These are phyloP conservation scores for Fusarium devonianum DNA, from an alignment of 2,329 filamentous ascomycete genomes.

Conservation along the genomic window DNA sequence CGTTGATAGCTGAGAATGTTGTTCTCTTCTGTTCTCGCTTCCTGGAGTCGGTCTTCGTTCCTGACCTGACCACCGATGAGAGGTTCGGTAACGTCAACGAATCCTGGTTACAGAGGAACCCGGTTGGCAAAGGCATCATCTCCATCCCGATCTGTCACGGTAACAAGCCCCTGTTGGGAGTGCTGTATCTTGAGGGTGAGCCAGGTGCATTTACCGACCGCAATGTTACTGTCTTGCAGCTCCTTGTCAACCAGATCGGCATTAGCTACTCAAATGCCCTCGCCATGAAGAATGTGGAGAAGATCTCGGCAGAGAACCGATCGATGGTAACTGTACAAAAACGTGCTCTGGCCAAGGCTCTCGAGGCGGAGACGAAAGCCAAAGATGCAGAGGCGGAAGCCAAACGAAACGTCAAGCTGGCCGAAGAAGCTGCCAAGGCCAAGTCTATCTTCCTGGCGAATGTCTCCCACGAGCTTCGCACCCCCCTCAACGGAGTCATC, in stretches of 20 bases:
- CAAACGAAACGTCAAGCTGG: slow-evolving; percentile 79
- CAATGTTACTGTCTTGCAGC: slow-evolving; percentile 69
- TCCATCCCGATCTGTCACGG: slow-evolving; percentile 82
- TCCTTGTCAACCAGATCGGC: slow-evolving; percentile 80
- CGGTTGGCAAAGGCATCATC: slow-evolving; percentile 76
- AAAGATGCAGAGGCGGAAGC: slow-evolving; percentile 79
- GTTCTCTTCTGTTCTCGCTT: slow-evolving; percentile 80
- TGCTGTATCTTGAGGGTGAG: slow-evolving; percentile 77
- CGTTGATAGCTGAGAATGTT: slow-evolving; percentile 77
- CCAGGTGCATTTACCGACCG: slow-evolving; percentile 80
- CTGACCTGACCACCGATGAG: slow-evolving; percentile 77
- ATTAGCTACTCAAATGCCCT: slow-evolving; percentile 75
- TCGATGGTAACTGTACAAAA: slow-evolving; percentile 82
- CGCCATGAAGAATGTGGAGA: slow-evolving; percentile 74
- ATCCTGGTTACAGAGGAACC: slow-evolving; percentile 72
- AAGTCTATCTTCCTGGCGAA: slow-evolving; percentile 84
- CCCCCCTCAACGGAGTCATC: slow-evolving; percentile 86
- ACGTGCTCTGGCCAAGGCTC: slow-evolving; percentile 73
- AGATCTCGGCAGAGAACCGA: slow-evolving; percentile 78
- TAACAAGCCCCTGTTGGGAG: slow-evolving; percentile 72
- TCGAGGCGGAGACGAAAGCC: slow-evolving; percentile 77
- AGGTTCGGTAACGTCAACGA: slow-evolving; percentile 78
- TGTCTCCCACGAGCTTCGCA: slow-evolving; percentile 82
- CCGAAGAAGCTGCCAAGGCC: slow-evolving; percentile 82
- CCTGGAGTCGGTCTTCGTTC: slow-evolving; percentile 76